Conservation (phyloP, 2,329 filamentous ascomycete species). For the Colletotrichum magnum region DNA sequence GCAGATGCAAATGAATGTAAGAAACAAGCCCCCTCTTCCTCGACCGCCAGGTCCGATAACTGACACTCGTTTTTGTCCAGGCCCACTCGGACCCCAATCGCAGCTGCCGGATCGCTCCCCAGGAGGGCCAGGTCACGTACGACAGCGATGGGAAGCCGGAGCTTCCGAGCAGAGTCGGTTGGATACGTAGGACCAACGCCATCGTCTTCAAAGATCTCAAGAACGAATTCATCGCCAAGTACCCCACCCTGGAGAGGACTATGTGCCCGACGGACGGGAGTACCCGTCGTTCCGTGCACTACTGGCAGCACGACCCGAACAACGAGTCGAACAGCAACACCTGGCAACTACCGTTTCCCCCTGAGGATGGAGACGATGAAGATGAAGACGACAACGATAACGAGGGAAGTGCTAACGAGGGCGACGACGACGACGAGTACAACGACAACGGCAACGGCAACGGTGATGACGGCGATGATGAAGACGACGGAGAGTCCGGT, state of each 20-base stretch:
- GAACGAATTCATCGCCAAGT: conserved; percentile 42
- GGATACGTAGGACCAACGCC: conserved; percentile 44
- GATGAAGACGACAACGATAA: conserved; percentile 6
- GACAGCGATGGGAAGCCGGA: background rate
- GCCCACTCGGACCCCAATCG: conserved; percentile 37
- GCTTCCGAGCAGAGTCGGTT: conserved; percentile 52
- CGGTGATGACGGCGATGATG: background rate
- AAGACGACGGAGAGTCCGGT: background rate
- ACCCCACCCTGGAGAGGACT: conserved; percentile 48
- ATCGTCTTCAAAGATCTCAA: conserved; percentile 44
- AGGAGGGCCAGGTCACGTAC: conserved; percentile 5
- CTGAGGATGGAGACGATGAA: conserved; percentile 5
- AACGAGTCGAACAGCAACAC: conserved; percentile 45
- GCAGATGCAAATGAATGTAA: conserved; percentile 35
- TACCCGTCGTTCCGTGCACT: conserved; percentile 33
- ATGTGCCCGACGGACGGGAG: conserved; percentile 46
- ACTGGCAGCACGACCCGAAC: conserved; percentile 51
- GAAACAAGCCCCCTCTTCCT: background rate
- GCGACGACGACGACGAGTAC: background rate
- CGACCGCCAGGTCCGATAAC: background rate
- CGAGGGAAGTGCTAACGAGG: background rate
- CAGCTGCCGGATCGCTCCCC: conserved; percentile 35
- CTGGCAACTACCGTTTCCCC: conserved; percentile 29
- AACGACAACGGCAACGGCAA: background rate
- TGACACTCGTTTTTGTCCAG: background rate